phyloP scores from a whole-genome alignment of 202 grass and related monocot species.

The Digitaria exilis region DNA sequence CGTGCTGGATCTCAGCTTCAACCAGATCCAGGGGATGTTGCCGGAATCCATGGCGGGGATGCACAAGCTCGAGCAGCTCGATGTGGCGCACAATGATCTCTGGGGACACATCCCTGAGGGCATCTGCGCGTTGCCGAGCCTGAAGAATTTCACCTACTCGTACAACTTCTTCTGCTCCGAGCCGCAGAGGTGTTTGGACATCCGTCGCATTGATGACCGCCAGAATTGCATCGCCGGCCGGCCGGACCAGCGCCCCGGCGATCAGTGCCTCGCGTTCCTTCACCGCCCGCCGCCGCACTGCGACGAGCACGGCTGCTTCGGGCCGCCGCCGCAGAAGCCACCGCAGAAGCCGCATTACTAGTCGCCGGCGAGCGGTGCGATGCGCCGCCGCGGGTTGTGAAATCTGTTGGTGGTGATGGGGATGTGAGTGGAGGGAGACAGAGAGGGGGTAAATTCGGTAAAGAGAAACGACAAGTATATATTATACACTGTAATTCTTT shows the following conservation, averaged over 20 bases:
- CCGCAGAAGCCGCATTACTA: too few relatives aligned
- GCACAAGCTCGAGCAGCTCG: constrained; percentile 69
- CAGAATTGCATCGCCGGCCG: constrained; percentile 75
- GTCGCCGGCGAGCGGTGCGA: background rate
- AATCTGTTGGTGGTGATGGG: constrained; percentile 35
- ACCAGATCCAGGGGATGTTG: constrained; percentile 62
- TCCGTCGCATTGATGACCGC: constrained; percentile 66
- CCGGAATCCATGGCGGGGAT: constrained; percentile 70
- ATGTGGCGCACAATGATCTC: constrained; percentile 88
- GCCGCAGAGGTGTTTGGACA: constrained; percentile 51
- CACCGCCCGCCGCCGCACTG: constrained; percentile 78
- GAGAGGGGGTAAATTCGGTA: constrained; percentile 21
- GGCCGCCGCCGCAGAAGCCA: constrained; percentile 25
- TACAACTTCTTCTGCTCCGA: constrained; percentile 93
- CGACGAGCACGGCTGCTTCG: constrained; percentile 72
- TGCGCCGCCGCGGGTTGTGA: constrained; percentile 13
- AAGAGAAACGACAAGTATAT: constrained; percentile 42
- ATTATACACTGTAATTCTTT: constrained; percentile 52
- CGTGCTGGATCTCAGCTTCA: constrained; percentile 86
- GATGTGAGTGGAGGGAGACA: constrained; percentile 19
- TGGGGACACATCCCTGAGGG: constrained; percentile 58
- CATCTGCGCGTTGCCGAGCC: constrained; percentile 74
- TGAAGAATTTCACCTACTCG: constrained; percentile 90
- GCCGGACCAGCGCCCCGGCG: constrained; percentile 63
- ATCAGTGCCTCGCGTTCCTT: constrained; percentile 81